Base-by-base conservation (phyloP, 352 stramenopile genomes). In the Saprolegnia parasitica region DNA sequence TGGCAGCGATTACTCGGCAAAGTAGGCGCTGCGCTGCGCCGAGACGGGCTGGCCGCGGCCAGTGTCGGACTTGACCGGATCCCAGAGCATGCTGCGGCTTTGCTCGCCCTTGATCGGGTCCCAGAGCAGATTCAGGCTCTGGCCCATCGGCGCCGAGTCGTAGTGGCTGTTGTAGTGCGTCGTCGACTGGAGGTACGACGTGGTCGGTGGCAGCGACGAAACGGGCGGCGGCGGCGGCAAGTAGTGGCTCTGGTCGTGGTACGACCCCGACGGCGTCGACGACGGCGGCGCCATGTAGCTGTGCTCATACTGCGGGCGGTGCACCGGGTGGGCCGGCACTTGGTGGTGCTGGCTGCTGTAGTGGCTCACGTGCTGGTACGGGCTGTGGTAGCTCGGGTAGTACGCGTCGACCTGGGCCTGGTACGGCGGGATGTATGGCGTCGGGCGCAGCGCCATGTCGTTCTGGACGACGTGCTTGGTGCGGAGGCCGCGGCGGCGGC, bases 401-500 rank as follows among this genome's bases (percentile, higher is more conserved):
- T 52, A 52, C 5, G 58, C 57, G 3, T 70, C 42, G 1, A 70
- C 42, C 47, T 70, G 63, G 20, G 63, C 29, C 32, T 39, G n/a
- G 15, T 70, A 52, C n/a, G 62, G 23, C 29, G 62, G 62, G 16
- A 68, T 21, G 29, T 68, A 47, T 3, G 35, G 45, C 37, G 63
- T 55, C 49, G 63, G 55, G 39, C 29, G 46, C 10, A 70, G 54
- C 24, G 63, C 42, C 24, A 40, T 37, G 42, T 29, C 23, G 54
- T 29, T 70, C n/a, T 70, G 63, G 4, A 52, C 63, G n/a, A 70
- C 54, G 4, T 52, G 55, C 26, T 52, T 52, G 4, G 63, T 70
- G 37, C 63, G 63, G 8, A 70, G 63, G 2, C 63, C 63, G 15
- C 63, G 63, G 35, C 55, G 63, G n/a, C 55, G 63, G 35, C 63